Conservation (phyloP, 176 grass and related monocot species). For the Juncus inflexus region DNA sequence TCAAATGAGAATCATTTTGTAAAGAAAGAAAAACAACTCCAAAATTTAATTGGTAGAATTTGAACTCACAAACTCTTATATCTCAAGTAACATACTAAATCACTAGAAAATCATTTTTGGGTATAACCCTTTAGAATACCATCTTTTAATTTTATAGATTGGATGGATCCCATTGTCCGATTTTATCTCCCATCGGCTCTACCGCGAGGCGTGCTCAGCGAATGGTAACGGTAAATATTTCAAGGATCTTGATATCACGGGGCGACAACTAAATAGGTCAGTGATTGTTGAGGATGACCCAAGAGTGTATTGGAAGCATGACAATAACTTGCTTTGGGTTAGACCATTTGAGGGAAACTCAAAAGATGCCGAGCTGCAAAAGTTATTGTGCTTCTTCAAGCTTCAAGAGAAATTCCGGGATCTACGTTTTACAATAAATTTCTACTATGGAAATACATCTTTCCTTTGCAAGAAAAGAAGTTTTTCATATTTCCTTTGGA, state of each 20-base stretch:
- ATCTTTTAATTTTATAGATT: not conserved
- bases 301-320: not conserved
- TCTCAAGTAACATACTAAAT: too few relatives aligned
- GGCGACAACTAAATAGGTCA: conserved; percentile 6
- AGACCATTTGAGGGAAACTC: not conserved
- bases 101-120: too few relatives aligned
- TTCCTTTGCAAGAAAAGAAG: too few relatives aligned
- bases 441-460: too few relatives aligned
- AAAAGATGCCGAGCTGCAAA: not conserved
- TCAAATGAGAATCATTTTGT: too few relatives aligned
- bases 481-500: too few relatives aligned
- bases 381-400: not conserved
- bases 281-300: conserved; percentile 1
- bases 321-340: conserved; percentile 1
- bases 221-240: not conserved
- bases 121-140: too few relatives aligned
- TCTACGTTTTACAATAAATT: not conserved
- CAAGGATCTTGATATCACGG: conserved; percentile 13
- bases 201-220: not conserved
- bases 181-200: conserved; percentile 7
- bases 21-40: too few relatives aligned
- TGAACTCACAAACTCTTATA: too few relatives aligned
- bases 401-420: not conserved
- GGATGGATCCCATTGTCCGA: conserved; percentile 3
- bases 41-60: too few relatives aligned